Percentiles rank a stretch among this genome's conserved stretches.
These are phyloP conservation scores for Leccinum pachyderme DNA, from an alignment of 1,284 basidiomycete species.

Conservation along the genomic window DNA sequence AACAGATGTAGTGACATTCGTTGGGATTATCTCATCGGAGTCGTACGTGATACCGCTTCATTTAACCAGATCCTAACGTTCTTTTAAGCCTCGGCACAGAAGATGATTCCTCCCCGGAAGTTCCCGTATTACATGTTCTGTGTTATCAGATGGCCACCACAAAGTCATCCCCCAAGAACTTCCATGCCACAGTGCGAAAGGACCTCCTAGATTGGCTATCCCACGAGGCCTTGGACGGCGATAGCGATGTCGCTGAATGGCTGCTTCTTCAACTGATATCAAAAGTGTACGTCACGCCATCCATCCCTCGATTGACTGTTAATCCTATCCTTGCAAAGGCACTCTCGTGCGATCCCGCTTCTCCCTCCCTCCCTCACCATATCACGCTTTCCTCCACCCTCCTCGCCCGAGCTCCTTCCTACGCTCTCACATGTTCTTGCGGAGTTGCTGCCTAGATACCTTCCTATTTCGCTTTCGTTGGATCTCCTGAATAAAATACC, in stretches of 20 bases:
- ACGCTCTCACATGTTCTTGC: conserved; percentile 52
- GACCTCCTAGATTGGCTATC: conserved; percentile 73
- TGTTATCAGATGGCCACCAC: conserved; percentile 42
- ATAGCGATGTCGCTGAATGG: conserved; percentile 75
- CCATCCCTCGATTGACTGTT: not conserved
- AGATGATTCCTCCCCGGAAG: conserved; percentile 35
- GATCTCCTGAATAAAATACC: conserved; percentile 58
- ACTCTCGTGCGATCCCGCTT: conserved; percentile 66
- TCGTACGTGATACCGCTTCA: conserved; percentile 43
- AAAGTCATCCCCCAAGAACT: not conserved
- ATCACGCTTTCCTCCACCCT: conserved; percentile 54
- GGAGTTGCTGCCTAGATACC: conserved; percentile 51
- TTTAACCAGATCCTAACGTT: conserved; percentile 23
- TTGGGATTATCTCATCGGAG: conserved; percentile 68
- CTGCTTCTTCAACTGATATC: conserved; percentile 64
- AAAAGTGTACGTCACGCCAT: conserved; percentile 53
- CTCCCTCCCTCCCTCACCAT: conserved; percentile 68
- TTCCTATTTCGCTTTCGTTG: conserved; percentile 53
- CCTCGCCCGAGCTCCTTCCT: conserved; percentile 37
- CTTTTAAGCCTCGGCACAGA: conserved; percentile 34
- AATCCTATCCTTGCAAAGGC: conserved; percentile 41
- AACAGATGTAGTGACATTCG: conserved; percentile 61
- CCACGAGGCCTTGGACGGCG: conserved; percentile 62
- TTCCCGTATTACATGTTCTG: conserved; percentile 70
- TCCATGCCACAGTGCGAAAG: conserved; percentile 36